Conservation (phyloP, 495 filamentous ascomycete genomes). For the Extremus antarcticus region DNA sequence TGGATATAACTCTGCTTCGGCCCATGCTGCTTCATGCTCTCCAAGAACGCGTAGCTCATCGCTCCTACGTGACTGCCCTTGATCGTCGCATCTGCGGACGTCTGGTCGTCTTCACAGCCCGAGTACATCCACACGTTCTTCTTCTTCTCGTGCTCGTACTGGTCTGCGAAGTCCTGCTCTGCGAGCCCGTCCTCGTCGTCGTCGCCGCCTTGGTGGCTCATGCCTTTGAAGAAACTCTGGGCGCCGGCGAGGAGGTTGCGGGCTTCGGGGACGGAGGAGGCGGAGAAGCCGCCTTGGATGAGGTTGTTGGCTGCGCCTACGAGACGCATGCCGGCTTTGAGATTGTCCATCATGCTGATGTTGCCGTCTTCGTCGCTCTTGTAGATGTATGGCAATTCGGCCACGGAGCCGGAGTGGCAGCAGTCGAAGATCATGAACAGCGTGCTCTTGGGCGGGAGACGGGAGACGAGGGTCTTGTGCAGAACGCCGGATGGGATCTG, state of each 20-base stretch:
- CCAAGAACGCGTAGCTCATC: constrained; percentile 50
- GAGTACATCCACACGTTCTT: constrained; percentile 49
- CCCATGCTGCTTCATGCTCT: constrained; percentile 39
- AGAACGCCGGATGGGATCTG: constrained; percentile 39
- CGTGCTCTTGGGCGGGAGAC: constrained; percentile 39
- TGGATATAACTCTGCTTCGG: constrained; percentile 41
- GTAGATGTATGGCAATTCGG: constrained; percentile 50
- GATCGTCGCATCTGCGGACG: constrained; percentile 48
- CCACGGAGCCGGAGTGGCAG: constrained; percentile 51
- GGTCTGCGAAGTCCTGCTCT: constrained; percentile 39
- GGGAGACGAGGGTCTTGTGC: constrained; percentile 43
- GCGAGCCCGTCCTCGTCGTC: constrained; percentile 42
- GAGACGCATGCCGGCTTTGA: constrained; percentile 42
- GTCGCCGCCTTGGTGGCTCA: constrained; percentile 36
- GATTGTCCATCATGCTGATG: constrained; percentile 44
- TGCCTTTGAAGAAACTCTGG: constrained; percentile 41
- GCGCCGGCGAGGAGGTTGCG: constrained; percentile 44
- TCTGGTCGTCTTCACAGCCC: constrained; percentile 51
- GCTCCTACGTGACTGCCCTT: constrained; percentile 38
- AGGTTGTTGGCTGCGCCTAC: constrained; percentile 37
- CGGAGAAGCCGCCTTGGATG: constrained; percentile 43
- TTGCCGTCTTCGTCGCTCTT: constrained; percentile 40
- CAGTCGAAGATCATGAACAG: constrained; percentile 52
- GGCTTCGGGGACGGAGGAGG: constrained; percentile 40
- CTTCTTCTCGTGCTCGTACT: constrained; percentile 42